phyloP scores from a whole-genome alignment of 2,329 filamentous ascomycete species.

The Cladosporium velox region DNA sequence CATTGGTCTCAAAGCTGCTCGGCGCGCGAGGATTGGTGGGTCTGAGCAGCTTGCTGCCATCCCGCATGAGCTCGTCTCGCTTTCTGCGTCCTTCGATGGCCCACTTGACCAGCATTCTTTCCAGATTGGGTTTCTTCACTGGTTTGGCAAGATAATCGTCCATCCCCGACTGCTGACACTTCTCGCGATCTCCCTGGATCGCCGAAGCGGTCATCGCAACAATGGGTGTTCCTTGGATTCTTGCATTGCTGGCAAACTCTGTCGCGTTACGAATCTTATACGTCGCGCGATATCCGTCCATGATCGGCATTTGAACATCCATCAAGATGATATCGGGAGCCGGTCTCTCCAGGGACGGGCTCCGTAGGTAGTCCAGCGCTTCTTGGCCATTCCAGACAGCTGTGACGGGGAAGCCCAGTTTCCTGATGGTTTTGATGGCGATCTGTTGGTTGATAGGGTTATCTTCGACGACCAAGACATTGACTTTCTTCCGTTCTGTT shows the following conservation, averaged over 20 bases:
- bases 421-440: constrained; percentile 71
- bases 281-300: constrained; percentile 77
- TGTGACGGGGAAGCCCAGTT: constrained; percentile 69
- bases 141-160: constrained; percentile 73
- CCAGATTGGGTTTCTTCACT: constrained; percentile 67
- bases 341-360: constrained; percentile 45
- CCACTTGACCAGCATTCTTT: constrained; percentile 73
- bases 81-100: constrained; percentile 49
- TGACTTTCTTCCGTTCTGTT: constrained; percentile 62
- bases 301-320: constrained; percentile 54
- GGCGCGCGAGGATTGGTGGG: constrained; percentile 26
- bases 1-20: constrained; percentile 28
- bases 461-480: constrained; percentile 79
- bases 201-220: constrained; percentile 82
- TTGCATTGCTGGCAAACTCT: constrained; percentile 62
- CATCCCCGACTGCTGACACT: constrained; percentile 73
- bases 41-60: constrained; percentile 18
- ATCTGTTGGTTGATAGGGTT: constrained; percentile 74
- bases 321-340: constrained; percentile 71
- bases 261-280: constrained; percentile 69
- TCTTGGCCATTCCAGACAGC: constrained; percentile 79
- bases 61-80: constrained; percentile 30
- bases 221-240: constrained; percentile 65
- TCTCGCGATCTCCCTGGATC: constrained; percentile 74
- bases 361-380: constrained; percentile 68